phyloP scores from a whole-genome alignment of 306 rosid genomes.

The Cicer judaicum region DNA sequence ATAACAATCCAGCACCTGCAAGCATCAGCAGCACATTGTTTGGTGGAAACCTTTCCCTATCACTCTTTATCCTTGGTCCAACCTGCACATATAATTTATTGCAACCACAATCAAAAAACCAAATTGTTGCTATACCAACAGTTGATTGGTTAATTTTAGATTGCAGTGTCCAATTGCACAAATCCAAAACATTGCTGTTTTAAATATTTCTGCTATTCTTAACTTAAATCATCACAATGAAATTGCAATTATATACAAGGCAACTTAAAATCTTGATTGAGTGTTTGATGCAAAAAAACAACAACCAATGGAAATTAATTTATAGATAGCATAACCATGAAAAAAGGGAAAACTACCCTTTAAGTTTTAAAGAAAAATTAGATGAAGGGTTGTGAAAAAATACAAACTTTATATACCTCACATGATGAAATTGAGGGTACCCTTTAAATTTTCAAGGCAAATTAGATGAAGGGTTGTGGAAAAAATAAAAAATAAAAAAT shows the following conservation, averaged over 20 bases:
- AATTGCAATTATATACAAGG: neutral
- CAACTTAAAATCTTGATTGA: neutral
- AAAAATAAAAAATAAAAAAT: neutral
- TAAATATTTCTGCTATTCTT: neutral
- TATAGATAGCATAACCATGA: neutral
- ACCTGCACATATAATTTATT: constrained; percentile 53
- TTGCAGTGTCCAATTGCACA: neutral
- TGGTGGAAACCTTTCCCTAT: constrained; percentile 90
- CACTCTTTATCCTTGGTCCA: constrained; percentile 85
- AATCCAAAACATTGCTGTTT: neutral
- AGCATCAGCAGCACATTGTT: constrained; percentile 87
- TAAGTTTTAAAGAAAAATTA: neutral
- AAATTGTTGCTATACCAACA: neutral
- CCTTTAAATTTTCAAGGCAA: neutral
- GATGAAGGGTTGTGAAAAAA: neutral
- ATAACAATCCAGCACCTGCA: constrained; percentile 78
- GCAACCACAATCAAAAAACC: neutral
- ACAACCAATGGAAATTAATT: neutral
- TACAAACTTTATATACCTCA: neutral
- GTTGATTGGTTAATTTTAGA: neutral
- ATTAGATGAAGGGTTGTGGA: neutral
- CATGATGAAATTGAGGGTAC: neutral
- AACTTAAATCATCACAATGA: neutral
- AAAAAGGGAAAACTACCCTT: neutral
- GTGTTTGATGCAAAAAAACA: neutral